Base-by-base conservation (phyloP, 805 yeast species). In the Wickerhamiella parazyma region DNA sequence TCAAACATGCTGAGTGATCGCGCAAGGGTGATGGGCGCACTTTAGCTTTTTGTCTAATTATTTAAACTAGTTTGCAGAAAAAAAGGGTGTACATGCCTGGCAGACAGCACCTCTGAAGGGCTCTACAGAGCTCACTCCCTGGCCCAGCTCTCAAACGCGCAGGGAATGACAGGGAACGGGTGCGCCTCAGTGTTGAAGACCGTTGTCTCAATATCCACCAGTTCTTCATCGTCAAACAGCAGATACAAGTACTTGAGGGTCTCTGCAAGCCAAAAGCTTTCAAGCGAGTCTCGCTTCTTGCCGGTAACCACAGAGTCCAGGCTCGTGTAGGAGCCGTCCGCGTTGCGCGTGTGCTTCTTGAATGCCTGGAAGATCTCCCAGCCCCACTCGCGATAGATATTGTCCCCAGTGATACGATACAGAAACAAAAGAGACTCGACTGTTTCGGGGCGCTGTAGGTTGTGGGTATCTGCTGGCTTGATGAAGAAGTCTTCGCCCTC, bases 391-490 rank as follows among this genome's bases (percentile, higher is more conserved):
- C 77, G 70, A 73, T 80, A 78, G 49, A 62, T 60, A 1, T 64
- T 51, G 45, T 77, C 78, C 5, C 79, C 79, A 0, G 81, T 76
- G 41, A 74, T 65, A 45, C 82, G 64, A 50, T 72, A 76, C 60
- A 76, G 61, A 52, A 71, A 69, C 50, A 72, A 72, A 3, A 78
- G 64, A 0, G 80, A 72, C 54, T 77, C 81, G 36, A 77, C 68
- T 16, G 76, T 69, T 52, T 76, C 78, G 0, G 83, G 79, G 18
- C 80, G 65, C 64, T 86, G 96, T 49, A 87, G 65, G 60, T 85
- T 85, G 60, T 87, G 95, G 41, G 69, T 71, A 59, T 87, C 96
- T 12, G 63, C 58, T 6, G 76, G 77, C 18, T 77, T 57, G n/a
- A 72, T 56, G 47, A 65, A 72, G 33, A 42, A 46, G 25, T 42